Evolutionary conservation across 2,329 filamentous ascomycete species (phyloP).

Genomic region (Aspergillus aculeatinus): DNA sequence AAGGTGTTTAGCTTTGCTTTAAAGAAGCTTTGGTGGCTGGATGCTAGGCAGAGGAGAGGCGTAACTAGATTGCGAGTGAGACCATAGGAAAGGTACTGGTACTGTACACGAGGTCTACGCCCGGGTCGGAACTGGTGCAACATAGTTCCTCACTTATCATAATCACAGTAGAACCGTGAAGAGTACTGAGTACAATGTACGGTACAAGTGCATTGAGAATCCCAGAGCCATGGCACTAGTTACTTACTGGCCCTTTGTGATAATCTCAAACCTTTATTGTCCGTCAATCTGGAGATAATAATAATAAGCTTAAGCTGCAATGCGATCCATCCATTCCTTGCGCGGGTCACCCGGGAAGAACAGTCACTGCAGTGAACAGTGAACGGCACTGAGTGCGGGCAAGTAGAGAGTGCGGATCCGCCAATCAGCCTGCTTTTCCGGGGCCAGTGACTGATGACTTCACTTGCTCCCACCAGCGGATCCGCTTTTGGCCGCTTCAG

Average conservation of each 20-base stretch:
- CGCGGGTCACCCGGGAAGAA: background rate
- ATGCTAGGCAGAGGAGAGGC: background rate
- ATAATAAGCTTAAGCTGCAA: background rate
- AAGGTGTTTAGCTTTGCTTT: background rate
- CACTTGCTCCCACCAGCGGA: slow-evolving; percentile 8
- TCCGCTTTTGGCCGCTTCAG: slow-evolving; percentile 5
- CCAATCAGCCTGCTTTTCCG: slow-evolving; percentile 15
- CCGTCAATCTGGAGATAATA: no score
- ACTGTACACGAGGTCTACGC: no score
- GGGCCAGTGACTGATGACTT: slow-evolving; percentile 18
- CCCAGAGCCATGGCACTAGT: no score
- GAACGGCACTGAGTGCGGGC: no score
- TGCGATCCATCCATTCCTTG: background rate
- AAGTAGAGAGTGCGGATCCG: background rate
- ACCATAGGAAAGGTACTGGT: background rate
- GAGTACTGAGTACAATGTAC: no score
- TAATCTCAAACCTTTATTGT: no score
- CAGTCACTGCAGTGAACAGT: no score
- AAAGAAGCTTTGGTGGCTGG: background rate
- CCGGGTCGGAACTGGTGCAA: no score
- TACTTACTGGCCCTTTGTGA: no score
- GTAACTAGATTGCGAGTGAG: background rate
- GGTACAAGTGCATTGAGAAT: no score
- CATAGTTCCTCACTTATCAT: no score
- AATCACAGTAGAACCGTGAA: no score